A percentile compares a stretch with the other conserved stretches of the same genome.
Evolutionary conservation across 2,329 filamentous ascomycete genomes (phyloP).

Genomic region (Aspergillus novoparasiticus): DNA sequence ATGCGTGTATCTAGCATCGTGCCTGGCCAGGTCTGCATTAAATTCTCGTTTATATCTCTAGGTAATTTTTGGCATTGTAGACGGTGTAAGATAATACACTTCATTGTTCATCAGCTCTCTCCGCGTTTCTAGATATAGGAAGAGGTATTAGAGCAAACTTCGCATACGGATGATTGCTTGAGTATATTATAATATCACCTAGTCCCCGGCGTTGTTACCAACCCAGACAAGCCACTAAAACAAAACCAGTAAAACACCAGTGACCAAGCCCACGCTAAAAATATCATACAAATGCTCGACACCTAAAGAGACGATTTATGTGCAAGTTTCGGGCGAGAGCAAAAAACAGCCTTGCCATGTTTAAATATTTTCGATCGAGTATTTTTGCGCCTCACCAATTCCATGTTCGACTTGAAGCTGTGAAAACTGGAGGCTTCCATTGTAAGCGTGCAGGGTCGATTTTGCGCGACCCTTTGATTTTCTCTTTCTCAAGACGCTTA

Average conservation of each 20-base stretch:
- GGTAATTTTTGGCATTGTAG: background rate
- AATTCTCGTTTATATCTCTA: background rate
- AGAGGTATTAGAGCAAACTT: too few species aligned
- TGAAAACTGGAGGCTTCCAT: slow-evolving; percentile 97
- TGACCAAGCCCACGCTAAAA: slow-evolving; percentile 2
- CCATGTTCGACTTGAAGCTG: slow-evolving; percentile 87
- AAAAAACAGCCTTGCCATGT: background rate
- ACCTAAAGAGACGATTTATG: background rate
- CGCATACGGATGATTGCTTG: too few species aligned
- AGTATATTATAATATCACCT: background rate
- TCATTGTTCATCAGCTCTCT: background rate
- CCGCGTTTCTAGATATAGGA: background rate
- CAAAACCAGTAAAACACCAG: background rate
- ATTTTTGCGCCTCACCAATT: slow-evolving; percentile 69
- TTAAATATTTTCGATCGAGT: background rate
- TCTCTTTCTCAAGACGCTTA: slow-evolving; percentile 76
- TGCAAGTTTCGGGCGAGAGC: background rate
- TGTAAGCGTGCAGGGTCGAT: slow-evolving; percentile 80
- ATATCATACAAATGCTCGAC: background rate
- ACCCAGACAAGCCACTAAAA: background rate
- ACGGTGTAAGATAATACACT: background rate
- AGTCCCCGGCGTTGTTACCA: background rate
- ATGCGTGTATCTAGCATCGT: slow-evolving; percentile 17
- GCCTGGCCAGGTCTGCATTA: slow-evolving; percentile 11
- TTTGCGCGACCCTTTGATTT: slow-evolving; percentile 69